Evolutionary conservation across 495 filamentous ascomycete genomes (phyloP).

Genomic region (Penicillium diatomitis): DNA sequence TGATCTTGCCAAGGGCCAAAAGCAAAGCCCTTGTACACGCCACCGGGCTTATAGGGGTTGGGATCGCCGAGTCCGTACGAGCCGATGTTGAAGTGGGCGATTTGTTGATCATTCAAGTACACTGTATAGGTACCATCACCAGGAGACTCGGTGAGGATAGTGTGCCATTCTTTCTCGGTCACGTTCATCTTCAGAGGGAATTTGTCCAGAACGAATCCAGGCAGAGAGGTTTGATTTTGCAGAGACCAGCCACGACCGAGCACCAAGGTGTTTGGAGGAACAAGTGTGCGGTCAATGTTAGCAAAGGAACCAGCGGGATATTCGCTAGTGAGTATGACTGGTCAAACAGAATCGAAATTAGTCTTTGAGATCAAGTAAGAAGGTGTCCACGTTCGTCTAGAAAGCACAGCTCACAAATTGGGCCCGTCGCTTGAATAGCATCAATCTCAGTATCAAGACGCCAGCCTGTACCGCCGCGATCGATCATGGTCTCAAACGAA

Average conservation of each 20-base stretch:
- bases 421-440: constrained; percentile 2
- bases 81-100: constrained; percentile 2
- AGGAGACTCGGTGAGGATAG: not conserved
- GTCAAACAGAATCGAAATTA: not conserved
- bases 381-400: too few species aligned
- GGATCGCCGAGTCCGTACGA: not conserved
- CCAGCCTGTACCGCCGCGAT: not conserved
- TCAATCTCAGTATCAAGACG: constrained; percentile 4
- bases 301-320: not conserved
- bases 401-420: not conserved
- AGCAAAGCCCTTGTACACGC: not conserved
- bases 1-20: constrained; percentile 3
- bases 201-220: constrained; percentile 1
- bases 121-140: constrained; percentile 1
- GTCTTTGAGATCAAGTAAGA: too few species aligned
- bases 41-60: not conserved
- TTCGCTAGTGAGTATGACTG: not conserved
- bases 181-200: not conserved
- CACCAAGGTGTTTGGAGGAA: constrained; percentile 1
- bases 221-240: constrained; percentile 1
- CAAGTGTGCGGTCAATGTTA: not conserved
- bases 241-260: constrained; percentile 2
- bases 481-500: not conserved
- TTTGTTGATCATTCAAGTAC: not conserved
- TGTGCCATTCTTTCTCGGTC: not conserved